Evolutionary conservation across 306 rosid species (phyloP), one percentile per base, ranked within the genome.

Genomic region (Luffa acutangula): DNA sequence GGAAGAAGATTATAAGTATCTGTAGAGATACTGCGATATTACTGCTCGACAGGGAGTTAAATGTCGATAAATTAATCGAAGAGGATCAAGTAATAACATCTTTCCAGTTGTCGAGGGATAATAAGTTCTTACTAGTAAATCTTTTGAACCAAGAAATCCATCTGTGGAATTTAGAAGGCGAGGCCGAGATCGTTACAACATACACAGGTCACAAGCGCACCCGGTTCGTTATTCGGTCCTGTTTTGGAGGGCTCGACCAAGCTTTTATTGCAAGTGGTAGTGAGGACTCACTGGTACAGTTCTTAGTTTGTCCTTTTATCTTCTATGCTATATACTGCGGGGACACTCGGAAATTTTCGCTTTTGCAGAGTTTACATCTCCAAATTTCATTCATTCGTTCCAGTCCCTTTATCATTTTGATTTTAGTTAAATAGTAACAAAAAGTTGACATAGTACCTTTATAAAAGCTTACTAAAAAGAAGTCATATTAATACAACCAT

Each of bases 231-330:
- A 90, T 96, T 83, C 88, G 96, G 84, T 93, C 99, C 62, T 96
- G 99, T 87, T 96, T 96, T 78, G 99, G 99, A 75, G 99, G 99
- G 78, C 89, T 89, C 53, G 85, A 89, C 46, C 91, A 96, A 89
- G 85, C 94, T 80, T 96, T 96, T 79, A 82, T 96, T 85, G 99
- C 98, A 79, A 91, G 99, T 69, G 99, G 99, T 77, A 93, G 99
- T 84, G 99, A 96, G 92, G 99, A 96, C 84, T 96, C 99, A 72
- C 97, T 88, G 99, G 99, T 96, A 96, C 81, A 65, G 42, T 81
- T 83, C 82, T 80, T 18, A 46, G 57, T 63, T 33, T n/a, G 41
- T 69, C 54, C 79, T 81, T 63, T 54, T 21, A 48, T 63, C 58
- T 78, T 78, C 20, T 37, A n/a, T 76, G 18, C 43, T 48, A 56